Evolutionary conservation across 345 rosid species (phyloP).

Genomic region (Pugionium cornutum): DNA sequence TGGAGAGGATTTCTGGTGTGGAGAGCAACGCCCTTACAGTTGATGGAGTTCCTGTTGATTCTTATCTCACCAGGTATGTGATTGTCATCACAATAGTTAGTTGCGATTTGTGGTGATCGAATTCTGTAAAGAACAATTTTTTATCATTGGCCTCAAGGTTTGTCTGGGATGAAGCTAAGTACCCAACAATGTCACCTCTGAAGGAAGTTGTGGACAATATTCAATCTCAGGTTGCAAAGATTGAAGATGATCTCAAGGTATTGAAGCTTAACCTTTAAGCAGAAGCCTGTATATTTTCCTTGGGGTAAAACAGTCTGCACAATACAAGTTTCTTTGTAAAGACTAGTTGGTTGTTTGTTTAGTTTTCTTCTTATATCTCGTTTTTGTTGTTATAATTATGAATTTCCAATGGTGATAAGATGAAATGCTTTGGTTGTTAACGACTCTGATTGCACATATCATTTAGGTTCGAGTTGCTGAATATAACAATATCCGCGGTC

Average conservation of each 20-base stretch:
- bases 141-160: conserved; percentile 56
- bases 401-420: background rate
- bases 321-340: conserved; percentile 13
- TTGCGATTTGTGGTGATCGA: conserved; percentile 1
- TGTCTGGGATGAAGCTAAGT: conserved; percentile 97
- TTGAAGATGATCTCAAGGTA: conserved; percentile 99
- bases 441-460: conserved; percentile 27
- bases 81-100: background rate
- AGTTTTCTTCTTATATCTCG: background rate
- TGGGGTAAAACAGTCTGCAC: background rate
- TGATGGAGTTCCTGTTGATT: conserved; percentile 96
- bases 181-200: conserved; percentile 89
- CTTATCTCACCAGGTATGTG: conserved; percentile 89
- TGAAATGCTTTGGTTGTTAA: conserved; percentile 6
- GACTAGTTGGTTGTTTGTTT: background rate
- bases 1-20: conserved; percentile 80
- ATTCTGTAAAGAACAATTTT: conserved; percentile 9
- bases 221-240: conserved; percentile 81
- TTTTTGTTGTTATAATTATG: background rate
- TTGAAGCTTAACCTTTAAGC: background rate
- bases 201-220: conserved; percentile 83
- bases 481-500: conserved; percentile 91
- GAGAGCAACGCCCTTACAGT: conserved; percentile 89
- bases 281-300: background rate
- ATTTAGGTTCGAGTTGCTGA: conserved; percentile 91